Evolutionary conservation across 2,329 filamentous ascomycete species (phyloP).

Genomic region (Talaromyces sp.): DNA sequence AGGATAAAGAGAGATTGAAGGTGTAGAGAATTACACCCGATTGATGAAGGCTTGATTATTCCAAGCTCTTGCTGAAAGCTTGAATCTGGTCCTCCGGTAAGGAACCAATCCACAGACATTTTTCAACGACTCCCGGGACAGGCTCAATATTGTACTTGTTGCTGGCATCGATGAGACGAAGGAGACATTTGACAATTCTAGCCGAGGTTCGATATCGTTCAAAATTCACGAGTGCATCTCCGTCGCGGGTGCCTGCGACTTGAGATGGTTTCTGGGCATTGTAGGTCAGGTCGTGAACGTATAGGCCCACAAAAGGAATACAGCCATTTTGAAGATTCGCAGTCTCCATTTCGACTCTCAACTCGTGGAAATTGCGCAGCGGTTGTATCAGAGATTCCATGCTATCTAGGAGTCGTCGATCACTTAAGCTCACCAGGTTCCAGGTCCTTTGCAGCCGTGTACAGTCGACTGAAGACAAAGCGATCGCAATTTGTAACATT

Average conservation of each 20-base stretch:
- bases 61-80: slow-evolving; percentile 43
- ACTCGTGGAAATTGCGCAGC: slow-evolving; percentile 60
- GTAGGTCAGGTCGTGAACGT: slow-evolving; percentile 65
- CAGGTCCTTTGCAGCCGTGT: slow-evolving; percentile 58
- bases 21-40: background rate
- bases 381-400: slow-evolving; percentile 62
- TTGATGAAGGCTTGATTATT: slow-evolving; percentile 25
- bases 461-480: slow-evolving; percentile 58
- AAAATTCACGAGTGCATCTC: slow-evolving; percentile 62
- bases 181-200: slow-evolving; percentile 61
- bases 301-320: slow-evolving; percentile 65
- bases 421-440: slow-evolving; percentile 53
- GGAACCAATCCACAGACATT: slow-evolving; percentile 63
- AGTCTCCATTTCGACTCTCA: slow-evolving; percentile 63
- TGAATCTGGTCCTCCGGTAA: slow-evolving; percentile 58
- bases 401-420: slow-evolving; percentile 55
- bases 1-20: background rate
- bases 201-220: slow-evolving; percentile 65
- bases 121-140: slow-evolving; percentile 57
- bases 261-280: slow-evolving; percentile 64
- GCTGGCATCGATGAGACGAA: slow-evolving; percentile 62
- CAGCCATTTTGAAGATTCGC: slow-evolving; percentile 58
- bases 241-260: slow-evolving; percentile 45
- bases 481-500: slow-evolving; percentile 63
- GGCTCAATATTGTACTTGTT: slow-evolving; percentile 59